Conservation (phyloP, 352 stramenopile species). For the Pilasporangium apinafurcum region DNA sequence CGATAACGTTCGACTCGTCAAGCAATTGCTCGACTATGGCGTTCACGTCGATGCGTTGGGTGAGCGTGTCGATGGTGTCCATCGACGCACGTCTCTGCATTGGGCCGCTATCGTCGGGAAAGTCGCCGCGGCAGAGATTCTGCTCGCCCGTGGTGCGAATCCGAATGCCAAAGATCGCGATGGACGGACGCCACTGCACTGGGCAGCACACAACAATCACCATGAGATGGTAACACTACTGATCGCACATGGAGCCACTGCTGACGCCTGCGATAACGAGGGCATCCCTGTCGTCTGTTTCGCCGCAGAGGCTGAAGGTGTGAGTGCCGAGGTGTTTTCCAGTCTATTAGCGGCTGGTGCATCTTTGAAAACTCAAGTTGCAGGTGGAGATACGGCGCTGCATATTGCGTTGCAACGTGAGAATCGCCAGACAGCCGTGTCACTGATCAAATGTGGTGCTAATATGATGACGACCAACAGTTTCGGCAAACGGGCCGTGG, state of each 20-base stretch:
- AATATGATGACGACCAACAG: slow-evolving; percentile 67
- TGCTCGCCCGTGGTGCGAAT: slow-evolving; percentile 41
- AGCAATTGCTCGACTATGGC: slow-evolving; percentile 28
- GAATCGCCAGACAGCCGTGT: slow-evolving; percentile 56
- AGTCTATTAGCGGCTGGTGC: slow-evolving; percentile 33
- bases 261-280: slow-evolving; percentile 35
- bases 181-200: slow-evolving; percentile 67
- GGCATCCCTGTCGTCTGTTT: slow-evolving; percentile 56
- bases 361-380: slow-evolving; percentile 26
- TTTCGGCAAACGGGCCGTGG: slow-evolving; percentile 55
- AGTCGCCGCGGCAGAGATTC: slow-evolving; percentile 15
- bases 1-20: slow-evolving; percentile 34
- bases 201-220: slow-evolving; percentile 69
- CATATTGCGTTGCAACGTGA: slow-evolving; percentile 69
- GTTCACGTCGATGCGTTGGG: slow-evolving; percentile 42
- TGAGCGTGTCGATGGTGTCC: slow-evolving; percentile 53
- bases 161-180: slow-evolving; percentile 52
- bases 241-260: slow-evolving; percentile 29
- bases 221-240: slow-evolving; percentile 40
- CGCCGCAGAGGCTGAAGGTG: slow-evolving; percentile 52
- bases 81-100: slow-evolving; percentile 61
- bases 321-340: slow-evolving; percentile 34
- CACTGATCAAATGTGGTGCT: slow-evolving; percentile 63
- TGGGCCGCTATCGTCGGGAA: slow-evolving; percentile 64
- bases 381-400: slow-evolving; percentile 55